Conservation (phyloP, 805 yeast species). For the Pichia eremophila region DNA sequence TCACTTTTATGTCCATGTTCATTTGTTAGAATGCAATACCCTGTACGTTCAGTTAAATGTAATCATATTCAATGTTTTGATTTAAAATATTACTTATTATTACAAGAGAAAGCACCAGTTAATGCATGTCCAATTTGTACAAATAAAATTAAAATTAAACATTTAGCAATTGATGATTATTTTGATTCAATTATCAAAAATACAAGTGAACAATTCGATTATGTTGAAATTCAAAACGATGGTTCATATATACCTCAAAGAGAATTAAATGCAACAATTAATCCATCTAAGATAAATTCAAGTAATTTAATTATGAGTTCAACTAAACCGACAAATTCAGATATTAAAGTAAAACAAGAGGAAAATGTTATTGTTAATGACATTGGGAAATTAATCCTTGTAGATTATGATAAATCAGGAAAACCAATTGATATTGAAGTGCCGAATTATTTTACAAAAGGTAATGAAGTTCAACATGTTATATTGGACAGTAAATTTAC, state of each 20-base stretch:
- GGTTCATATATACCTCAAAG: constrained; percentile 57
- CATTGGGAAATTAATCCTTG: constrained; percentile 1
- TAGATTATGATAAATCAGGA: constrained; percentile 6
- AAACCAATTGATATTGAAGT: not conserved
- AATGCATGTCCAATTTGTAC: constrained; percentile 89
- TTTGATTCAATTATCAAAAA: constrained; percentile 48
- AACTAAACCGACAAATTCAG: not conserved
- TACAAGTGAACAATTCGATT: constrained; percentile 49
- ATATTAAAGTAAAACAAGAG: constrained; percentile 6
- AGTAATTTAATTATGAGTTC: not conserved
- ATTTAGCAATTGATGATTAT: constrained; percentile 68
- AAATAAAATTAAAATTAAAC: constrained; percentile 38
- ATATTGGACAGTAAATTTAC: not conserved
- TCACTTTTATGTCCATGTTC: constrained; percentile 76
- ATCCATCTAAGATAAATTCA: constrained; percentile 1
- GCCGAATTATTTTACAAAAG: not conserved
- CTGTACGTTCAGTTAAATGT: constrained; percentile 64
- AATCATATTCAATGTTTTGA: constrained; percentile 86
- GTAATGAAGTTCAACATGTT: not conserved
- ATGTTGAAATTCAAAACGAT: constrained; percentile 56
- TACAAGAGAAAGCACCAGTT: constrained; percentile 71
- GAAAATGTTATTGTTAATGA: constrained; percentile 5
- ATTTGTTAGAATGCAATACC: constrained; percentile 57
- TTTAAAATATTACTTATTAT: constrained; percentile 57
- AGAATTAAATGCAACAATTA: constrained; percentile 1